Evolutionary conservation across 73 alveolate genomes (phyloP).

Genomic region (Paramecium primaurelia): DNA sequence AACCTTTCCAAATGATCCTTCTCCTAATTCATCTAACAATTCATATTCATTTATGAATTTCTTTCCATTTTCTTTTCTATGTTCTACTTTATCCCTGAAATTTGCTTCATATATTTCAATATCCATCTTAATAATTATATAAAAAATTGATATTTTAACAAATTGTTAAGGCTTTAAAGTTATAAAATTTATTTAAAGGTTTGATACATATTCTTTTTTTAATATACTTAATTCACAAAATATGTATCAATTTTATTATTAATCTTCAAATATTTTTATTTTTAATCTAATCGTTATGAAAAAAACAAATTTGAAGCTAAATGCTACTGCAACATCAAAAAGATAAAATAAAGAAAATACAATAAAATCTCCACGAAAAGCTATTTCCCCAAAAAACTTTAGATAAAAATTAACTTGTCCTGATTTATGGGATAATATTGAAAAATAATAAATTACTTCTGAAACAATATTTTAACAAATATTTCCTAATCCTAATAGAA

Average conservation of each 20-base stretch:
- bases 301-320: conserved; percentile 14
- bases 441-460: neutral
- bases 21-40: neutral
- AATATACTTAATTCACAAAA: neutral
- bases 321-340: neutral
- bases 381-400: neutral
- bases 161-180: neutral
- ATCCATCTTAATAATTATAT: neutral
- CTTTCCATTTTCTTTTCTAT: neutral
- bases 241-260: neutral
- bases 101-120: neutral
- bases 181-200: neutral
- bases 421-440: neutral
- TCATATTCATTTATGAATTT: conserved; percentile 8
- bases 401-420: neutral
- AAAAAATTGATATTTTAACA: neutral
- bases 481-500: neutral
- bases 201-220: neutral
- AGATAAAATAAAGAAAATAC: neutral
- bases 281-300: neutral
- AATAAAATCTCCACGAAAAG: neutral
- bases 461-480: neutral
- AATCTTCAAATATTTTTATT: neutral
- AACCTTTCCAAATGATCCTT: conserved; percentile 31
- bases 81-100: neutral